Conservation (phyloP, 208 protist species). For the Crithidia acanthocephali region DNA sequence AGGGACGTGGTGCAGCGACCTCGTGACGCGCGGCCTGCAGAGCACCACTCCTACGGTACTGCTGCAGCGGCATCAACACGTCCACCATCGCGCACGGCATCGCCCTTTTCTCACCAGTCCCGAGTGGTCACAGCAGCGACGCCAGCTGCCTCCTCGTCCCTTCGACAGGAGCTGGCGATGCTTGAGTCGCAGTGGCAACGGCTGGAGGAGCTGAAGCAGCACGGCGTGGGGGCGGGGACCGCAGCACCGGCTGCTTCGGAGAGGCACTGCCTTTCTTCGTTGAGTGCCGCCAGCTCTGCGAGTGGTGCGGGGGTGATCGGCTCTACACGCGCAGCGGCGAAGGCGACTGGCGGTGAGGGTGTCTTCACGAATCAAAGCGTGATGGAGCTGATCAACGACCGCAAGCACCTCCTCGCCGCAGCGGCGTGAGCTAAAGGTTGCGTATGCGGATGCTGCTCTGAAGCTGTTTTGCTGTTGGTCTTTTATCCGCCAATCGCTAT, state of each 20-base stretch:
- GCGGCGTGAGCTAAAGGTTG: neutral
- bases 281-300: no score
- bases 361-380: constrained; percentile 18
- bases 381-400: constrained; percentile 32
- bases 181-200: constrained; percentile 82
- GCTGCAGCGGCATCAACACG: constrained; percentile 12
- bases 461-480: neutral
- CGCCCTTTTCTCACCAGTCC: no score
- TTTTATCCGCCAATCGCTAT: no score
- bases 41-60: no score
- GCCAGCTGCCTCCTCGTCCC: constrained; percentile 1
- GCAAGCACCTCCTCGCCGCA: constrained; percentile 24
- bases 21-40: no score
- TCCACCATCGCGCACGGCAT: neutral
- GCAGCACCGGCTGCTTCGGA: no score
- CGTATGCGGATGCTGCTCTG: neutral
- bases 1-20: no score
- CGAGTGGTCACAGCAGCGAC: no score
- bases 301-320: neutral
- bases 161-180: constrained; percentile 54
- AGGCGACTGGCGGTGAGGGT: neutral
- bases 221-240: constrained; percentile 13
- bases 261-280: no score
- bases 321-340: neutral
- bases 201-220: constrained; percentile 58